Base-by-base conservation (phyloP, 2,329 filamentous ascomycete species). In the Trichophyton mentagrophytes region DNA sequence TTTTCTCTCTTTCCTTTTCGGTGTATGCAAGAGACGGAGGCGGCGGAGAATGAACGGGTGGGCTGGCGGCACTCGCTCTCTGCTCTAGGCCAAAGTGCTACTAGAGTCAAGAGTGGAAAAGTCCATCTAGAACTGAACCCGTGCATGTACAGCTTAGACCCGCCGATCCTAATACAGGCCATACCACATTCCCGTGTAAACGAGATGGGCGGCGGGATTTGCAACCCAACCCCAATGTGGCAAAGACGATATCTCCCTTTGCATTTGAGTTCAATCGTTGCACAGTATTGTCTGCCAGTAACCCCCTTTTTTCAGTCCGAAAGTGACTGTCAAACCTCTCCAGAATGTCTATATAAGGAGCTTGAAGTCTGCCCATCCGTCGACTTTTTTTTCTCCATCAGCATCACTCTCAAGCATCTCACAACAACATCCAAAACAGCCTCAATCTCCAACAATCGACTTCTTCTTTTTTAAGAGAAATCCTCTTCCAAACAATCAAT, bases 281-380 rank as follows among this genome's bases (percentile, higher is more conserved):
- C 49, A 55, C 49, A 55, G 49, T 55, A 55, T 55, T 55, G 49
- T 55, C 49, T 55, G 49, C 49, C 49, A 55, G 49, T 55, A 17
- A 25, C 49, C 49, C 49, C 49, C n/a, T n/a, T 55, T 55, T 38
- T 55, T 27, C 49, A 55, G 27, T 55, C 49, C 49, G 22, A 55
- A 55, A 27, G 27, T 33, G 30, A 27, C 49, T 55, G 49, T 55
- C 49, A 55, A 55, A 33, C 27, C 25, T 55, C 20, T 22, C n/a
- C 55, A 27, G 55, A 44, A n/a, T 38, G 33, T 61, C 62, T 63
- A 63, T 63, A 63, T 59, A 63, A 62, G 60, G 55, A 57, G 15
- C 15, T 59, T 27, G 8, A 47, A 17, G 17, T 8, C 57, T 59
- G 59, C 33, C 60, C 57, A 20, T 56, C 60, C 38, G 5, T 40